phyloP scores from a whole-genome alignment of 805 yeast genomes.

The Candida chauliodis region DNA sequence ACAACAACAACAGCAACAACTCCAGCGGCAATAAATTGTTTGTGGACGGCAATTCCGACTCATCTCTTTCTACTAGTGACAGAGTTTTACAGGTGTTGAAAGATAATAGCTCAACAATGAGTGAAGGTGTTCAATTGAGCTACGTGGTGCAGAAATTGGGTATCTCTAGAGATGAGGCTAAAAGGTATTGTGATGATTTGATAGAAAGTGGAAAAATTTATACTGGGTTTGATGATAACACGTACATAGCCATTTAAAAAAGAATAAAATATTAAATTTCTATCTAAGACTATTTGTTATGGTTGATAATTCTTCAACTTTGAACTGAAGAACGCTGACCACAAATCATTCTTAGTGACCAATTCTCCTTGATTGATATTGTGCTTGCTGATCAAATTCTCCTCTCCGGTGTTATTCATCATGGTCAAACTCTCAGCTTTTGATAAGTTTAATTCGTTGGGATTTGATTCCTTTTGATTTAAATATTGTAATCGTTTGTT shows the following conservation, averaged over 20 bases:
- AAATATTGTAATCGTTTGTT: conserved; percentile 50
- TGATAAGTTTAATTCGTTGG: conserved; percentile 16
- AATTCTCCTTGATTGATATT: conserved; percentile 51
- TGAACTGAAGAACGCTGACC: conserved; percentile 56
- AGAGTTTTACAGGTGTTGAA: conserved; percentile 46
- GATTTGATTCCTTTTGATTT: conserved; percentile 10
- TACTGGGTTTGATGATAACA: conserved; percentile 59
- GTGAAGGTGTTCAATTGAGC: conserved; percentile 72
- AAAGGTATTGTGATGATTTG: conserved; percentile 48
- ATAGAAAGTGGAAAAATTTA: conserved; percentile 68
- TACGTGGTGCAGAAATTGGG: conserved; percentile 56
- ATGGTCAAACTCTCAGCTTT: conserved; percentile 54
- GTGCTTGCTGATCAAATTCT: conserved; percentile 40
- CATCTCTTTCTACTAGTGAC: conserved; percentile 33
- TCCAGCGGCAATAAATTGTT: conserved; percentile 16
- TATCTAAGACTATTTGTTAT: neutral
- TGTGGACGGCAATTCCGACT: conserved; percentile 25
- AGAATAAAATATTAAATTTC: too few species aligned
- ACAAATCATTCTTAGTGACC: conserved; percentile 55
- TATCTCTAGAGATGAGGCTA: conserved; percentile 47
- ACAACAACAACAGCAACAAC: conserved; percentile 14
- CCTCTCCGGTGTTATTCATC: conserved; percentile 47
- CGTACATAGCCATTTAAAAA: conserved; percentile 9
- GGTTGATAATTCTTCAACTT: conserved; percentile 8
- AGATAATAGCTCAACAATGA: conserved; percentile 54